Conservation (phyloP, 139 green algal species). For the Chlamydomonas schloesseri region DNA sequence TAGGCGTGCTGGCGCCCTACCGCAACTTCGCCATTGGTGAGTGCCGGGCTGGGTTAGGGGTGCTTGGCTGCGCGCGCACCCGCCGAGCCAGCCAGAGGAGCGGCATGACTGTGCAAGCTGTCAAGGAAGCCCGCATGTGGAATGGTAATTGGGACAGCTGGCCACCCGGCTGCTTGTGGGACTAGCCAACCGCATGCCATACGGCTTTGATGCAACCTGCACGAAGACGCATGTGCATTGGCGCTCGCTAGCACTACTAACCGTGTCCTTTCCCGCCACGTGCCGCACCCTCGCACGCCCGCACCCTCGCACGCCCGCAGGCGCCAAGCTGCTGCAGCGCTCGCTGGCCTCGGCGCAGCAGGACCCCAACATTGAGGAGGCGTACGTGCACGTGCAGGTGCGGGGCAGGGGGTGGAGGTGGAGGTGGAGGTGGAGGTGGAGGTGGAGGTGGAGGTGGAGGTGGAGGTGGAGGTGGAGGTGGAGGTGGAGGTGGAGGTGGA, state of each 20-base stretch:
- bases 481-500: background rate
- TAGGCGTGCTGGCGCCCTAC: constrained; percentile 92
- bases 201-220: too few relatives aligned
- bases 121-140: too few relatives aligned
- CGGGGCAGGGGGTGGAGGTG: background rate
- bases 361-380: constrained; percentile 73
- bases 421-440: background rate
- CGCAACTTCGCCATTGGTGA: constrained; percentile 77
- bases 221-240: too few relatives aligned
- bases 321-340: constrained; percentile 63
- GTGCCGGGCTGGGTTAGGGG: background rate
- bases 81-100: background rate
- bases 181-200: too few relatives aligned
- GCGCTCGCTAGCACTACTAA: too few relatives aligned
- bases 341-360: constrained; percentile 46
- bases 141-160: too few relatives aligned
- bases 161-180: too few relatives aligned
- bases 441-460: too few relatives aligned
- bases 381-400: constrained; percentile 80
- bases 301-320: too few relatives aligned
- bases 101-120: too few relatives aligned
- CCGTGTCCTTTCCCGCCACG: too few relatives aligned
- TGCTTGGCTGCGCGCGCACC: background rate
- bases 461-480: background rate
- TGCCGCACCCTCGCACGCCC: too few relatives aligned